Base-by-base conservation (phyloP, 2,329 filamentous ascomycete genomes). In the Hypocrella siamensis region DNA sequence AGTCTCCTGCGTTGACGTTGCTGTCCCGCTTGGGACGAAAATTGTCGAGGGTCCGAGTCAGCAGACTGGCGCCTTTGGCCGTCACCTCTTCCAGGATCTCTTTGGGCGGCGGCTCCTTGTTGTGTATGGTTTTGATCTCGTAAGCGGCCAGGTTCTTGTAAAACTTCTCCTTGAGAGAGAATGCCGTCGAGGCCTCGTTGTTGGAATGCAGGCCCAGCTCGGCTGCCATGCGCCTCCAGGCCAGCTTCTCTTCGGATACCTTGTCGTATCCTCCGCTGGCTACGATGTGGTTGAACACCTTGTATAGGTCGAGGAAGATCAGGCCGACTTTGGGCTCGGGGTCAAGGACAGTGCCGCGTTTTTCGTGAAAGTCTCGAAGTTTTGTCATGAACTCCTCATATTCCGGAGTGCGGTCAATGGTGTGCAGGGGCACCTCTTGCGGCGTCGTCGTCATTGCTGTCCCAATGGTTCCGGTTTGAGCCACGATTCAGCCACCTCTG, bases 71-170 rank as follows among this genome's bases (percentile, higher is more conserved):
- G 31, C 84, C 82, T 52, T 86, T 90, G 6, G 84, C 85, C 6
- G 83, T 88, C 11, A 83, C 80, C 27, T 85, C 75, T 53, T 93
- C 85, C 21, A 93, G 63, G 30, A 93, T 92, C 45, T 92, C 82
- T 43, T 80, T 84, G 5, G 84, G 83, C 12, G 85, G 85, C 0
- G 85, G 85, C 39, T 85, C 81, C 53, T 79, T 75, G 33, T 75
- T 70, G 56, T 86, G 79, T 26, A 85, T 58, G 9, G 74, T 78
- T 29, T 71, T 72, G 46, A 93, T 90, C 55, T 93, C 85, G 54
- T 80, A 93, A 2, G 85, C 84, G 10, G 79, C 79, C 28, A 93
- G 68, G 46, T 88, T 84, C 53, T 84, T 86, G 62, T 92, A 92
- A 59, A 90, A 93, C 39, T 80, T 75, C 34, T 80, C 79, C 58